These are phyloP conservation scores for Chalciporus piperatus DNA, from an alignment of 768 basidiomycete genomes.

Conservation along the genomic window DNA sequence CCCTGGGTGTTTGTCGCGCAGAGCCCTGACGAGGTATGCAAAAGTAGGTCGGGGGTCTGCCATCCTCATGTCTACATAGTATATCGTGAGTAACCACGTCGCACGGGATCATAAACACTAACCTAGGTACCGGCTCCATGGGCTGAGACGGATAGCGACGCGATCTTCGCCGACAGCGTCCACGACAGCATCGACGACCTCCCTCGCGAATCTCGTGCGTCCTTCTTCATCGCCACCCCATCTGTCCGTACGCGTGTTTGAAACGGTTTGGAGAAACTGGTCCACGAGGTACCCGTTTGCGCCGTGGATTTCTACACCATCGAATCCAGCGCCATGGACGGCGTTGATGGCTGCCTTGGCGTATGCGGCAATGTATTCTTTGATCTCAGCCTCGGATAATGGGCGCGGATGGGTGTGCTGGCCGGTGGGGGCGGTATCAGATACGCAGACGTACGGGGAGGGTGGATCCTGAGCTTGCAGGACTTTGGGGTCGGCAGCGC, in stretches of 20 bases:
- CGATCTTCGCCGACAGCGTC: slow-evolving; percentile 43
- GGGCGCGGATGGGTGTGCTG: slow-evolving; percentile 14
- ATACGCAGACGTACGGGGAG: slow-evolving; percentile 34
- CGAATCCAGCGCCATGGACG: slow-evolving; percentile 39
- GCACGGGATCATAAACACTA: neutral
- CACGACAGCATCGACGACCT: slow-evolving; percentile 42
- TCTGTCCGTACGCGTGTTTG: slow-evolving; percentile 48
- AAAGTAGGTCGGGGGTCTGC: slow-evolving; percentile 53
- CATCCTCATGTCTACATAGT: slow-evolving; percentile 41
- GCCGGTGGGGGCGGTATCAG: slow-evolving; percentile 24
- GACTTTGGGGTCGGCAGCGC: slow-evolving; percentile 35
- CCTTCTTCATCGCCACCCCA: slow-evolving; percentile 65
- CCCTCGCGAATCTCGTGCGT: slow-evolving; percentile 44
- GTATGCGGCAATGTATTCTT: slow-evolving; percentile 28
- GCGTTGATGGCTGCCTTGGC: slow-evolving; percentile 33
- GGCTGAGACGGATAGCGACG: slow-evolving; percentile 43
- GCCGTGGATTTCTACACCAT: slow-evolving; percentile 44
- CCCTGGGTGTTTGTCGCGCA: slow-evolving; percentile 30
- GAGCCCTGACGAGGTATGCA: slow-evolving; percentile 41
- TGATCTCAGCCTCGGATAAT: slow-evolving; percentile 31
- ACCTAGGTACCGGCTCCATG: slow-evolving; percentile 38
- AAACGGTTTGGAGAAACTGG: slow-evolving; percentile 43
- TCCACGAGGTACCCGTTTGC: slow-evolving; percentile 50
- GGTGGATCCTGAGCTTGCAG: slow-evolving; percentile 36
- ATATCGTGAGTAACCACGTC: neutral